Base-by-base conservation (phyloP, 495 filamentous ascomycete species). In the Glutinoglossum americanum region DNA sequence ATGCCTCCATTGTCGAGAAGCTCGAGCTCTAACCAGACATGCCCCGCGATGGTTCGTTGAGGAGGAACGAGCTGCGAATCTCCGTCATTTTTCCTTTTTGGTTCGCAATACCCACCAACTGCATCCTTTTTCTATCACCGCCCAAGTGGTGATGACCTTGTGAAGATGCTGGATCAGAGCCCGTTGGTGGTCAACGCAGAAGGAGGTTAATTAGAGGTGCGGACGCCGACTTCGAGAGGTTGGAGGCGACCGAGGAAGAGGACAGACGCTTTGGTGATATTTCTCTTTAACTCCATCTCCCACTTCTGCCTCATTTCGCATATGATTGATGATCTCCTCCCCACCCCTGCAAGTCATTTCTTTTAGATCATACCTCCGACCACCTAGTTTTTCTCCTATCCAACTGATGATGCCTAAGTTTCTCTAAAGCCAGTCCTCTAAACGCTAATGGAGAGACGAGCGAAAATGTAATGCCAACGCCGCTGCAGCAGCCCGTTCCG, bases 311-410 rank as follows among this genome's bases (percentile, higher is more conserved):
- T n/a, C n/a, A n/a, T n/a, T n/a, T n/a, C n/a, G n/a, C n/a, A n/a
- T n/a, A 4, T 33, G 30, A 33, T 33, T 33, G 9, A 33, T 33
- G 9, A 33, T 33, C 9, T 33, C 30, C 30, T 35, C 11, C 32
- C 11, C 32, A 51, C 19, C 15, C 4, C 5, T 23, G 26, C 5
- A 51, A 51, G 5, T 51, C 19, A 23, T 27, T 71, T n/a, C n/a
- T n/a, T n/a, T n/a, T n/a, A n/a, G n/a, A n/a, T n/a, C n/a, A n/a
- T n/a, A n/a, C n/a, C n/a, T n/a, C n/a, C n/a, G n/a, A n/a, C n/a
- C n/a, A n/a, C n/a, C n/a, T n/a, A n/a, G n/a, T n/a, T n/a, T n/a
- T n/a, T n/a, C n/a, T n/a, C n/a, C n/a, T n/a, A n/a, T n/a, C n/a
- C n/a, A n/a, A n/a, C n/a, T n/a, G n/a, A n/a, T n/a, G n/a, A n/a